These are phyloP conservation scores for Whalleya microplaca DNA, from an alignment of 2,329 filamentous ascomycete genomes.

Conservation along the genomic window DNA sequence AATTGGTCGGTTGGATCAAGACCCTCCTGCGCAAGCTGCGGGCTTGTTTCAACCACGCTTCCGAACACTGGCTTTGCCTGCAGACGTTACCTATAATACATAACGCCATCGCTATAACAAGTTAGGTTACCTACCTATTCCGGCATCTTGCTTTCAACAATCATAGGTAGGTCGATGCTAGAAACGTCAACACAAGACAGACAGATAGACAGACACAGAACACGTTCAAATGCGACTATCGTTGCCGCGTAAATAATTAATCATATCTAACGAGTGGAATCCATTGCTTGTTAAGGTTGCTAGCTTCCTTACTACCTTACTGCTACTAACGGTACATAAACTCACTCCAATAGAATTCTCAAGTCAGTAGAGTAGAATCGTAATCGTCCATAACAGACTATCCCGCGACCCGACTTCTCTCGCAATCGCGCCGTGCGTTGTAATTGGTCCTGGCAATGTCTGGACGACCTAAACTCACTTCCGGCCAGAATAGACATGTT, in stretches of 20 bases:
- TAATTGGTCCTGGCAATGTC: background rate
- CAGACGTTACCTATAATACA: background rate
- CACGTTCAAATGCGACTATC: no score
- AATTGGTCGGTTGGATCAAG: conserved; percentile 12
- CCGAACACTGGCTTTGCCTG: conserved; percentile 3
- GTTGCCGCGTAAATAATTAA: no score
- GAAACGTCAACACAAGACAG: background rate
- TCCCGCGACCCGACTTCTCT: background rate
- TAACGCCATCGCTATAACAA: no score
- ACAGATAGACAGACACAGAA: no score
- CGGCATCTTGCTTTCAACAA: no score
- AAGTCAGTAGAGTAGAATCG: background rate
- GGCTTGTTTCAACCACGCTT: conserved; percentile 16
- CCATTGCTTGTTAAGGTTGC: background rate
- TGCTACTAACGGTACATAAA: background rate
- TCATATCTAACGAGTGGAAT: background rate
- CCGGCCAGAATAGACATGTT: background rate
- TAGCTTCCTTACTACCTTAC: no score
- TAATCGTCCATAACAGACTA: background rate
- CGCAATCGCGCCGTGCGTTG: background rate
- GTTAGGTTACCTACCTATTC: no score
- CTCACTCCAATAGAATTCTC: background rate
- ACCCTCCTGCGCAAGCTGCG: background rate
- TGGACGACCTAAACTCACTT: background rate
- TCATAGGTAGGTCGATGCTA: background rate